These are phyloP conservation scores for Ceriops tagal DNA, from an alignment of 345 rosid species.

Conservation along the genomic window DNA sequence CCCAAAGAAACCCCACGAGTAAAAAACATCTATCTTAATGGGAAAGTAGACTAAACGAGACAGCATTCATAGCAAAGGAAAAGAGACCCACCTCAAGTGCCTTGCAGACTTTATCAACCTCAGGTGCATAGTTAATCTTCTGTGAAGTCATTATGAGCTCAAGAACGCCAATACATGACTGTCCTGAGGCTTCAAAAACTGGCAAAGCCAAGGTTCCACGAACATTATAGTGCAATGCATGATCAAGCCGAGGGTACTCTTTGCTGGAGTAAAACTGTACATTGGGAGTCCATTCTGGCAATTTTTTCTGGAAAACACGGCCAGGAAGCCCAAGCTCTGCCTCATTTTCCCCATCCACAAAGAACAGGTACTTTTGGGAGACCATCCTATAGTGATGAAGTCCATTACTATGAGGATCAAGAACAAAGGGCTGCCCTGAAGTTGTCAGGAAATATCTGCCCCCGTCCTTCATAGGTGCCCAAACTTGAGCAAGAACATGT, in stretches of 20 bases:
- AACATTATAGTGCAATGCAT: conserved; percentile 69
- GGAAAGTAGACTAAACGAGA: neutral
- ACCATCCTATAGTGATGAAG: conserved; percentile 86
- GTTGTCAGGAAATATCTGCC: conserved; percentile 67
- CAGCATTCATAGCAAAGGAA: conserved; percentile 2
- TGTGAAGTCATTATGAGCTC: conserved; percentile 89
- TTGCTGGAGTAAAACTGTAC: conserved; percentile 82
- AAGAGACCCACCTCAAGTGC: conserved; percentile 81
- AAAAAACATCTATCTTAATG: neutral
- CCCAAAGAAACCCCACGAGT: neutral
- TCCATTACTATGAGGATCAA: conserved; percentile 64
- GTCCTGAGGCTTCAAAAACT: conserved; percentile 74
- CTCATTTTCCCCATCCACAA: conserved; percentile 68
- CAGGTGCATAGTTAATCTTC: conserved; percentile 81
- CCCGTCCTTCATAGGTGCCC: conserved; percentile 76
- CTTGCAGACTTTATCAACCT: conserved; percentile 96
- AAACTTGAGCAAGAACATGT: conserved; percentile 81
- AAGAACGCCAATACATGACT: conserved; percentile 80
- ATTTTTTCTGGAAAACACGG: conserved; percentile 73
- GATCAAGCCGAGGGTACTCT: conserved; percentile 75
- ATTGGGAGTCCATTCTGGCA: conserved; percentile 96
- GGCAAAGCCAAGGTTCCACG: conserved; percentile 91
- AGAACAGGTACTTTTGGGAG: conserved; percentile 67
- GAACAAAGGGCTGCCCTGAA: conserved; percentile 88
- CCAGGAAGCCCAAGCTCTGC: conserved; percentile 90